Percentiles rank a stretch among this genome's conserved stretches.
Conservation (phyloP, 495 filamentous ascomycete genomes). For the Talaromyces thailandensis region DNA sequence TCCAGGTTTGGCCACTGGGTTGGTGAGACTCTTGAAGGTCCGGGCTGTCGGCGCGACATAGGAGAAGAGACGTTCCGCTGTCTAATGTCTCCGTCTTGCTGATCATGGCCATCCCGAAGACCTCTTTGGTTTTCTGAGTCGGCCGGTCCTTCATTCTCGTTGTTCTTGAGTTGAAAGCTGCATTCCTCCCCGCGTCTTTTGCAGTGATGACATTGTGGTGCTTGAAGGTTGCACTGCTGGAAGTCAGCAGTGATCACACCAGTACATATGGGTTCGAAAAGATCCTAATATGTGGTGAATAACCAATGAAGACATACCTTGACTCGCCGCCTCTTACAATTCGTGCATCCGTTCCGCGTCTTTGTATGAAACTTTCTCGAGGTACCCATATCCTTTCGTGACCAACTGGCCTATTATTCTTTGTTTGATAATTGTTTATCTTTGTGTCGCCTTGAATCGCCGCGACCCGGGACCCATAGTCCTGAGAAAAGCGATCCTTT, state of each 20-base stretch:
- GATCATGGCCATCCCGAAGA: neutral
- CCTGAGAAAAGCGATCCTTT: neutral
- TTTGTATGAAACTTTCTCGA: conserved; percentile 35
- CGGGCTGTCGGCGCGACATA: neutral
- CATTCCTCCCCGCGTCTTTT: conserved; percentile 7
- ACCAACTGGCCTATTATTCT: neutral
- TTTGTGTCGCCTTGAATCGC: neutral
- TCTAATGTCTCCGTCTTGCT: neutral
- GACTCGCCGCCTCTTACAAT: conserved; percentile 49
- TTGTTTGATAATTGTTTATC: neutral
- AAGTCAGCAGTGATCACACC: neutral
- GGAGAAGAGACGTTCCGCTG: neutral
- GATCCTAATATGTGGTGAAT: neutral
- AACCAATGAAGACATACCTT: conserved; percentile 27
- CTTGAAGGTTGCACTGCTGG: conserved; percentile 7
- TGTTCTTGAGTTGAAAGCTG: conserved; percentile 4
- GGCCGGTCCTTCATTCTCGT: neutral
- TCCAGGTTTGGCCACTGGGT: conserved; percentile 1
- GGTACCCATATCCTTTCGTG: conserved; percentile 9
- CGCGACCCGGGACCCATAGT: neutral
- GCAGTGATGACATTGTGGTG: conserved; percentile 7
- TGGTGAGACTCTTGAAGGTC: neutral
- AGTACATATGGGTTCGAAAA: neutral
- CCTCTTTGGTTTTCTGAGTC: neutral
- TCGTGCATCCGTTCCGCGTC: conserved; percentile 47